phyloP scores from a whole-genome alignment of 306 rosid species.

The Quercus rubra region DNA sequence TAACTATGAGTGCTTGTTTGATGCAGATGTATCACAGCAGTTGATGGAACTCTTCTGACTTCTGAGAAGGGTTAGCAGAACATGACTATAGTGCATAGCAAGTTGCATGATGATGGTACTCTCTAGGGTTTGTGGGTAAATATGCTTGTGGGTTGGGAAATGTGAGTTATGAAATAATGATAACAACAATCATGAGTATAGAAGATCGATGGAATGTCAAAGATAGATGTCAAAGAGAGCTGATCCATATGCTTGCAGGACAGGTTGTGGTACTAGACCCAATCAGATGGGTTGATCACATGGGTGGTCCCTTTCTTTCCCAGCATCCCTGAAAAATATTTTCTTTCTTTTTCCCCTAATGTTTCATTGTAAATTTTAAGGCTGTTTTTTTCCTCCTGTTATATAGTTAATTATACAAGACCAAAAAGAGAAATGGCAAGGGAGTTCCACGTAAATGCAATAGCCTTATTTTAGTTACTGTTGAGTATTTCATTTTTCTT shows the following conservation, averaged over 20 bases:
- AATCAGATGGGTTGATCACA: neutral
- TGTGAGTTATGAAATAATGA: neutral
- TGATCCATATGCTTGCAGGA: neutral
- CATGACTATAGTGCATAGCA: conserved; percentile 10
- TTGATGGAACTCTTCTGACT: conserved; percentile 84
- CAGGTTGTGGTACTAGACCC: neutral
- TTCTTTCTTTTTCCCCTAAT: neutral
- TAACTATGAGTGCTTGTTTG: neutral
- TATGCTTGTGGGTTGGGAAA: neutral
- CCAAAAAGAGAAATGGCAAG: neutral
- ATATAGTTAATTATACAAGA: neutral
- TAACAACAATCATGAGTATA: neutral
- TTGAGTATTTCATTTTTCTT: neutral
- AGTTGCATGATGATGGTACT: conserved; percentile 1
- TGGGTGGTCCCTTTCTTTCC: neutral
- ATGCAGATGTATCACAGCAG: conserved; percentile 92
- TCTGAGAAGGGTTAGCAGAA: conserved; percentile 6
- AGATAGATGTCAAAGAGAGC: neutral
- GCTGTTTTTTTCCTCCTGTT: neutral
- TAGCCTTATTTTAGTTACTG: neutral
- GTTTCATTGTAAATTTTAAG: neutral
- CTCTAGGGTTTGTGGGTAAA: neutral
- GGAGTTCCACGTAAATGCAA: neutral
- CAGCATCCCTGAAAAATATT: neutral
- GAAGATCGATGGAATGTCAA: neutral